Evolutionary conservation across 163 green algal genomes (phyloP).

Genomic region (Prototheca wickerhamii): DNA sequence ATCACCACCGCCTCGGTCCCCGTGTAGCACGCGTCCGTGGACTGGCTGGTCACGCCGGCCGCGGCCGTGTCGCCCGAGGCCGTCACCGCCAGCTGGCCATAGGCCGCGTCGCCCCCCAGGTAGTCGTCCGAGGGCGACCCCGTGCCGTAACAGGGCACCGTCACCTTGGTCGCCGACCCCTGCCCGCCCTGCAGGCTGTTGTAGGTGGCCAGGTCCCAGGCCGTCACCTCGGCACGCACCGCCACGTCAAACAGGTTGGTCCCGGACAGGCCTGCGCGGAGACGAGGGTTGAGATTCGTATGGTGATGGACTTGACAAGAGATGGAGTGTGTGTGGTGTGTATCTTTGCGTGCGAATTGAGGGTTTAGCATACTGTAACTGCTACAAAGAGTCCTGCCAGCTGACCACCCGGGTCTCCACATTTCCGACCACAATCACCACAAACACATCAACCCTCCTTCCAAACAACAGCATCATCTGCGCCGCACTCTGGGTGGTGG

Average conservation of each 20-base stretch:
- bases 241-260: conserved; percentile 15
- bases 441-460: neutral
- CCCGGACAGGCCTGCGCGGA: conserved; percentile 4
- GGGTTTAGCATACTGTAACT: too few species aligned
- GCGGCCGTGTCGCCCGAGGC: neutral
- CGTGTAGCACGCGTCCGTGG: neutral
- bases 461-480: too few species aligned
- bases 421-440: neutral
- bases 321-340: neutral
- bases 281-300: neutral
- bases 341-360: too few species aligned
- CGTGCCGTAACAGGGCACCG: conserved; percentile 13
- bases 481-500: neutral
- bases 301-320: neutral
- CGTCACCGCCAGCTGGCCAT: conserved; percentile 4
- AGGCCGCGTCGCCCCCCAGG: conserved; percentile 19
- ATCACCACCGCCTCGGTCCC: too few species aligned
- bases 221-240: neutral
- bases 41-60: neutral
- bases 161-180: neutral
- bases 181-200: conserved; percentile 1
- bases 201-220: conserved; percentile 12
- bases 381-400: neutral
- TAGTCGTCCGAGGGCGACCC: conserved; percentile 7
- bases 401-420: neutral